Evolutionary conservation across 164 flowering plant species (phyloP), one percentile per base, ranked within the genome.

Genomic region (Vitis rotundifolia): DNA sequence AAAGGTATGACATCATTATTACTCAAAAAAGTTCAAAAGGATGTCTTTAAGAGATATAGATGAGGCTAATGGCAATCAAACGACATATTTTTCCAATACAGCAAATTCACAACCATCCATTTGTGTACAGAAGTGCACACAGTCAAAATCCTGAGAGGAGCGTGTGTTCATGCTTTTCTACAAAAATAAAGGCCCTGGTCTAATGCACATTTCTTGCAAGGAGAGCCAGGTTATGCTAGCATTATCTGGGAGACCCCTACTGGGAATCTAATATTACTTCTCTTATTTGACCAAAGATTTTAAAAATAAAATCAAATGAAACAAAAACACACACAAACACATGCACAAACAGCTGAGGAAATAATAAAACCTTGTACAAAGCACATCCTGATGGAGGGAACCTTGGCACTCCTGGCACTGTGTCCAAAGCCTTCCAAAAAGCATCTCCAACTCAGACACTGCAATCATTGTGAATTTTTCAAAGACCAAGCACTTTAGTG

Each of bases 371-470:
- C 99, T 96, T 55, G 99, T 96, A 80, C 99, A 96, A 28, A 93
- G 91, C 29, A 96, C 99, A 78, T 96, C 99, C 73, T 93, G 99
- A 63, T 96, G 99, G 76, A 96, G 98, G 72, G 99, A 96, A 47
- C 95, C 98, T 79, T 96, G 99, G 78, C 98, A 96, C 73, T 93
- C 98, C 79, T 96, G 99, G 82, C 99, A 96, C 76, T 96, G 97
- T 13, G 97, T 93, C 99, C 99, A 96, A n/a, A 96, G 81, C 78
- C 86, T 87, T 72, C 98, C 97, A 71, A 96, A 96, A 68, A 91
- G 91, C 53, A 72, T 76, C 84, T 96, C 97, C 63, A 91, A 78
- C 51, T 95, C 98, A 11, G 90, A 82, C 54, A 92, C 99, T 92
- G 88, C 66, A 75, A 81, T 13, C 63, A 66, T 26, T 48, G 5